Percentiles rank a stretch among this genome's conserved stretches.
Evolutionary conservation across 2,329 filamentous ascomycete genomes (phyloP).

Genomic region (Beauveria bassiana): DNA sequence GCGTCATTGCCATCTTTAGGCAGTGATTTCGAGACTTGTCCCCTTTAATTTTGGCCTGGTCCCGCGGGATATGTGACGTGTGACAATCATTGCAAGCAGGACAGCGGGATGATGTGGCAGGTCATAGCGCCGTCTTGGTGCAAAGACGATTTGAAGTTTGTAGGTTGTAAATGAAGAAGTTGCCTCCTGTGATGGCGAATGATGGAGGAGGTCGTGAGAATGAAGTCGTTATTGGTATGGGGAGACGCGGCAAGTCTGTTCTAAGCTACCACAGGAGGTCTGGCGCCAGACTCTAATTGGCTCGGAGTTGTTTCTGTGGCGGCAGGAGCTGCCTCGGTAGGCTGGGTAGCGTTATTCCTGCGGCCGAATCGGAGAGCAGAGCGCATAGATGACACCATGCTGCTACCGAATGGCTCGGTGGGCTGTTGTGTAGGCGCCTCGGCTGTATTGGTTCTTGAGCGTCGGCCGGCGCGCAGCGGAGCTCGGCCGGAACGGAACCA

Average conservation of each 20-base stretch:
- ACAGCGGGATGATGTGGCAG: neutral
- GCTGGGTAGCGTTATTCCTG: slow-evolving; percentile 17
- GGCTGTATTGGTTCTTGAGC: neutral
- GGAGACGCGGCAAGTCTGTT: neutral
- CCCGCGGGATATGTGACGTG: neutral
- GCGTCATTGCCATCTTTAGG: neutral
- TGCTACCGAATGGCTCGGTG: slow-evolving; percentile 14
- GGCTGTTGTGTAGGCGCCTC: slow-evolving; percentile 6
- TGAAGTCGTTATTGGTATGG: neutral
- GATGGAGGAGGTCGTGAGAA: neutral
- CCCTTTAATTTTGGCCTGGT: neutral
- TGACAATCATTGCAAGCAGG: neutral
- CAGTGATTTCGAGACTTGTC: neutral
- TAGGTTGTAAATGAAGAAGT: neutral
- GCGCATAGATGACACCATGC: slow-evolving; percentile 26
- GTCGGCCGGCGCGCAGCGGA: neutral
- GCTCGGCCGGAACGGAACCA: slow-evolving; percentile 25
- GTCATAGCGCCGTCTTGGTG: neutral
- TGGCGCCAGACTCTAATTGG: slow-evolving; percentile 37
- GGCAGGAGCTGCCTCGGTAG: slow-evolving; percentile 14
- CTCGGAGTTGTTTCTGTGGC: slow-evolving; percentile 32
- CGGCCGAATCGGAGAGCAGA: slow-evolving; percentile 26
- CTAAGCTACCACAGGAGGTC: neutral
- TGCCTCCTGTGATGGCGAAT: neutral
- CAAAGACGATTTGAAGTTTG: neutral